These are phyloP conservation scores for Sporothrix brunneoviolacea DNA, from an alignment of 2,329 filamentous ascomycete genomes.

Conservation along the genomic window DNA sequence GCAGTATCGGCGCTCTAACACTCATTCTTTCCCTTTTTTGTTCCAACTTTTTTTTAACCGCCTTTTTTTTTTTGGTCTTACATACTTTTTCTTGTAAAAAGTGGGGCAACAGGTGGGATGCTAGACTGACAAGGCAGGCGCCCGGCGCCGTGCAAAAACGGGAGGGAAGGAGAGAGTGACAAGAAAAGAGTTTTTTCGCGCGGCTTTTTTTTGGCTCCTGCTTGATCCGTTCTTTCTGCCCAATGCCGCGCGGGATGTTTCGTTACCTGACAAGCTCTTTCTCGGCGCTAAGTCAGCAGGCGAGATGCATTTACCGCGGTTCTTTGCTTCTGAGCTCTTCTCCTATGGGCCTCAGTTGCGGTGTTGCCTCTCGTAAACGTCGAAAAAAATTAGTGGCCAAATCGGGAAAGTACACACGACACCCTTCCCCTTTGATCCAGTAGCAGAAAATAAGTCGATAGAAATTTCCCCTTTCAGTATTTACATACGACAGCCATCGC, in stretches of 20 bases:
- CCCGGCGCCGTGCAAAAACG: not conserved
- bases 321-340: no score
- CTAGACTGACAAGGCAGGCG: not conserved
- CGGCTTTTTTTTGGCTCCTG: not conserved
- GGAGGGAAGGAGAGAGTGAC: not conserved
- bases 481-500: no score
- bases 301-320: no score
- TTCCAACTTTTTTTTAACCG: not conserved
- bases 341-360: no score
- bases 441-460: no score
- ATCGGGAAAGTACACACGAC: slow-evolving; percentile 11
- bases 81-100: not conserved
- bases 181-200: slow-evolving; percentile 1
- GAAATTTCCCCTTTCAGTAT: no score
- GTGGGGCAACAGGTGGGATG: not conserved
- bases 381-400: no score
- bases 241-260: no score
- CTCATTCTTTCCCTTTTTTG: not conserved
- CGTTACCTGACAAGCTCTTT: no score
- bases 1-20: not conserved
- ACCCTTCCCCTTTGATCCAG: not conserved
- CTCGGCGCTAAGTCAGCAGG: no score
- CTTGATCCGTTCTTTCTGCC: no score
- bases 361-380: no score
- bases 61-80: not conserved